A percentile compares a stretch with the other conserved stretches of the same genome.
These are phyloP conservation scores for Anthoceros angustus DNA, from an alignment of 225 moss, liverwort and hornwort genomes.

Conservation along the genomic window DNA sequence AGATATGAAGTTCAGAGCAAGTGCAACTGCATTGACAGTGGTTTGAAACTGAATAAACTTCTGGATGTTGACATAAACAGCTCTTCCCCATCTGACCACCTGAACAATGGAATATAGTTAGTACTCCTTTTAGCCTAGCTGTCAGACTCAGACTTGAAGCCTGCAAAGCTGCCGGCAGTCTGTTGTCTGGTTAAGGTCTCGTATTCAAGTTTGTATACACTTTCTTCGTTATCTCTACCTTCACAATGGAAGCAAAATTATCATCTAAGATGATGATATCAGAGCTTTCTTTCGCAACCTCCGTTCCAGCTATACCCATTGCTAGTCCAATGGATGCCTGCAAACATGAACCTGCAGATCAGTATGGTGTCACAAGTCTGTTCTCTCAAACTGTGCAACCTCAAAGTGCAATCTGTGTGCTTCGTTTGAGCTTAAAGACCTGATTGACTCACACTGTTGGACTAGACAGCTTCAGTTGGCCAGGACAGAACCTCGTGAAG, in stretches of 20 bases:
- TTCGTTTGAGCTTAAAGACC: background rate
- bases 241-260: constrained; percentile 91
- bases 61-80: constrained; percentile 85
- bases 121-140: background rate
- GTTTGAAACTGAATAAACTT: constrained; percentile 86
- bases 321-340: constrained; percentile 90
- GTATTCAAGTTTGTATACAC: background rate
- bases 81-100: constrained; percentile 92
- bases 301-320: constrained; percentile 95
- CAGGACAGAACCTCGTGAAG: constrained; percentile 50
- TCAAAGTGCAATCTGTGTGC: background rate
- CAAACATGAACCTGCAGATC: background rate
- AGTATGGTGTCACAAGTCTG: background rate
- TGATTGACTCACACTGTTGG: background rate
- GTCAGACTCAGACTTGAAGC: too few species aligned
- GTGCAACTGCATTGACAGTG: constrained; percentile 70
- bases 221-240: constrained; percentile 19
- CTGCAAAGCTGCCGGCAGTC: background rate
- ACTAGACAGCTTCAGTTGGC: background rate
- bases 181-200: background rate
- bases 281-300: constrained; percentile 90
- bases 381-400: background rate
- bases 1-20: constrained; percentile 58
- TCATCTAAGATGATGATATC: constrained; percentile 90
- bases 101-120: constrained; percentile 15